Conservation (phyloP, 352 stramenopile genomes). For the Globisporangium paroecandrum region DNA sequence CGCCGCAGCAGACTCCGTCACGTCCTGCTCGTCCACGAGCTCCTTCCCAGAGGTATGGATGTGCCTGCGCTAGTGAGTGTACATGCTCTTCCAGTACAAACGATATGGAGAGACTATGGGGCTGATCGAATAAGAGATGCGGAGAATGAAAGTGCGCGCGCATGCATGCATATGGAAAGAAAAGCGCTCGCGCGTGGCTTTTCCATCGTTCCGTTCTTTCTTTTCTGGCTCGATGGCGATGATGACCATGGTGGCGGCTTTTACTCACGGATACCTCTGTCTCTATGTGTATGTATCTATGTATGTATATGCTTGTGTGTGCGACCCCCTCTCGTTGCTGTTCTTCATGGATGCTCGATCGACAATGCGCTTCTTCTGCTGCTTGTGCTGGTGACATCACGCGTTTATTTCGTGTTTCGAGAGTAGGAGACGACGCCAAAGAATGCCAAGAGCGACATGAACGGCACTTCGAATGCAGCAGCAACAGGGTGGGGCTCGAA, state of each 20-base stretch:
- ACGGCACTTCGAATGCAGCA: neutral
- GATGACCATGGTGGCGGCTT: neutral
- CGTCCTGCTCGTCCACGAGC: slow-evolving; percentile 13
- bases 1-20: slow-evolving; percentile 3
- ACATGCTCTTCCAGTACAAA: neutral
- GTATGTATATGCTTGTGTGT: neutral
- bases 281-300: neutral
- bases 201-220: neutral
- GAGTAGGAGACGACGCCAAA: slow-evolving; percentile 6
- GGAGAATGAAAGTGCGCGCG: neutral
- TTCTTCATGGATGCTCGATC: neutral
- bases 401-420: slow-evolving; percentile 5
- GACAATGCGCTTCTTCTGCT: neutral
- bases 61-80: neutral
- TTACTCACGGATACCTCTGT: slow-evolving; percentile 5
- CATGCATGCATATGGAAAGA: slow-evolving; percentile 10
- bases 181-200: neutral
- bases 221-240: neutral
- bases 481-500: slow-evolving; percentile 22
- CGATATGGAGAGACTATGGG: neutral
- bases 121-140: neutral
- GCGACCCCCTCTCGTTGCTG: neutral
- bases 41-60: slow-evolving; percentile 10
- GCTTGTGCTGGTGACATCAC: neutral
- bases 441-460: slow-evolving; percentile 9